These are phyloP conservation scores for Oryza australiensis DNA, from an alignment of 176 grass and related monocot species.

Conservation along the genomic window DNA sequence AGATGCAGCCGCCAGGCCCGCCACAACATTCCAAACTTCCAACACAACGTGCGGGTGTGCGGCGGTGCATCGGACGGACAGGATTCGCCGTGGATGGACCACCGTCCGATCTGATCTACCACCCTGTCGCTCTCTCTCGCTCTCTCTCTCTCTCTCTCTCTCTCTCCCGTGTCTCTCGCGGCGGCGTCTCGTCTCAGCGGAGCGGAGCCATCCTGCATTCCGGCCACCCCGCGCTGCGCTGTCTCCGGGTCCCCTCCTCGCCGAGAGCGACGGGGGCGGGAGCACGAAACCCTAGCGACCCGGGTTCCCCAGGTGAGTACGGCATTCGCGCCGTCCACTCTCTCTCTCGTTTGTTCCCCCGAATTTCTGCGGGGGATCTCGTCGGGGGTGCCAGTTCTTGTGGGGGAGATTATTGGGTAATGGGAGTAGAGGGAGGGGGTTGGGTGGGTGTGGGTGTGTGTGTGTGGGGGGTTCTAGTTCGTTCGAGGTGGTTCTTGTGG, in stretches of 20 bases:
- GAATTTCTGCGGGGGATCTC: slow-evolving; percentile 1
- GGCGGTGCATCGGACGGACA: neutral
- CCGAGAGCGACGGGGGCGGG: too few species aligned
- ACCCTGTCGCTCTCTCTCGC: neutral
- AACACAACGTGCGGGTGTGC: too few species aligned
- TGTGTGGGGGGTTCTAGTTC: neutral
- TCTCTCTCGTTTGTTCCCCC: neutral
- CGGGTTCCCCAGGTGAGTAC: slow-evolving; percentile 28
- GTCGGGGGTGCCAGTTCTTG: neutral
- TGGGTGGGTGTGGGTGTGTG: too few species aligned
- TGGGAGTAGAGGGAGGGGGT: too few species aligned
- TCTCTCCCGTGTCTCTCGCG: neutral
- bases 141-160: neutral
- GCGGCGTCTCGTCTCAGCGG: slow-evolving; percentile 13
- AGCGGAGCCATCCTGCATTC: too few species aligned
- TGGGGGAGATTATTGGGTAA: neutral
- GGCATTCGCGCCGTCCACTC: neutral
- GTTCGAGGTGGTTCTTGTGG: neutral
- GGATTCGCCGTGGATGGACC: neutral
- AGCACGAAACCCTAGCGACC: slow-evolving; percentile 38
- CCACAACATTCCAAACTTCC: too few species aligned
- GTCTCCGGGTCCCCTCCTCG: neutral
- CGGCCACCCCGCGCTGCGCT: neutral
- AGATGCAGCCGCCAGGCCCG: too few species aligned
- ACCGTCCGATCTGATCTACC: neutral